Evolutionary conservation across 1,284 basidiomycete species (phyloP).

Genomic region (Meripilus lineatus): DNA sequence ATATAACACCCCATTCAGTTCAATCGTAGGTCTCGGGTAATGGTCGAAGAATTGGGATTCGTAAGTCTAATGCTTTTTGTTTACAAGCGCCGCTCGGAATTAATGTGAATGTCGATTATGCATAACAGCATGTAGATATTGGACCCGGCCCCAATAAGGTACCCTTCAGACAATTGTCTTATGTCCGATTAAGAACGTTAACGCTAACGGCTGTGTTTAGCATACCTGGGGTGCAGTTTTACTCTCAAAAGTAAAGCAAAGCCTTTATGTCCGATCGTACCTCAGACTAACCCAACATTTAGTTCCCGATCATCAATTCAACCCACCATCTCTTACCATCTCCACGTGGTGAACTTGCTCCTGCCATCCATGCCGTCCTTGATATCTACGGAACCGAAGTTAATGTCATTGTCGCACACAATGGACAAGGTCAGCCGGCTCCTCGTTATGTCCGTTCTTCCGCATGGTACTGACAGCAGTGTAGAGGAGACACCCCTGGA

Average conservation of each 20-base stretch:
- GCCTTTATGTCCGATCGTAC: not conserved
- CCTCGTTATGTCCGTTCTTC: not conserved
- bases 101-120: not conserved
- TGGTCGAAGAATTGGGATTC: conserved; percentile 79
- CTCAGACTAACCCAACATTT: conserved; percentile 1
- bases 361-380: conserved; percentile 86
- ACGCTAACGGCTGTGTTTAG: no score
- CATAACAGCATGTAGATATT: conserved; percentile 65
- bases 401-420: conserved; percentile 84
- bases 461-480: not conserved
- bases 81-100: not conserved
- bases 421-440: conserved; percentile 71
- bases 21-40: conserved; percentile 70
- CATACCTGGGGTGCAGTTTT: conserved; percentile 92
- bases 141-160: conserved; percentile 77
- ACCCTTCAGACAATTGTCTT: not conserved
- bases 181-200: not conserved
- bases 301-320: conserved; percentile 90
- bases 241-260: conserved; percentile 64
- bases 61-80: conserved; percentile 37
- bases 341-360: conserved; percentile 85
- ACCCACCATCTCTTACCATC: conserved; percentile 90
- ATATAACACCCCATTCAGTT: not conserved
- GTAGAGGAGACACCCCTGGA: conserved; percentile 85
- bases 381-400: conserved; percentile 81